Percentiles rank a stretch among this genome's conserved stretches.
phyloP scores from a whole-genome alignment of 768 basidiomycete species.

The Leccinum fibrillosum region DNA sequence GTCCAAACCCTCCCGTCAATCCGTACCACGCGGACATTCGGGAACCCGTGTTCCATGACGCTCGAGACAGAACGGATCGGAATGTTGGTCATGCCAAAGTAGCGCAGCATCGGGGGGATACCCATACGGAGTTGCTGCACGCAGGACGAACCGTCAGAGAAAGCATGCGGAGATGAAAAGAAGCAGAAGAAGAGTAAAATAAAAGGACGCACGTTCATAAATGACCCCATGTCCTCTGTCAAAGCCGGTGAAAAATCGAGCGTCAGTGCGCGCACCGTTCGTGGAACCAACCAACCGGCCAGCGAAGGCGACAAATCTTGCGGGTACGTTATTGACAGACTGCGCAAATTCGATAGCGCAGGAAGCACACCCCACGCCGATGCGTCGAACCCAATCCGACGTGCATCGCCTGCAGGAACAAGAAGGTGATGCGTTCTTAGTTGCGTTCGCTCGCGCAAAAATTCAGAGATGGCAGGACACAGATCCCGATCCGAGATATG shows the following conservation, averaged over 20 bases:
- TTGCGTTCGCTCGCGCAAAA: slow-evolving; percentile 53
- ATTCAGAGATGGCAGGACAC: slow-evolving; percentile 66
- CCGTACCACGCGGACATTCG: slow-evolving; percentile 54
- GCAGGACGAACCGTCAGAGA: neutral
- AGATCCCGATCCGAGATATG: slow-evolving; percentile 57
- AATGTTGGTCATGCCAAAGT: slow-evolving; percentile 53
- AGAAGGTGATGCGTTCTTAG: slow-evolving; percentile 54
- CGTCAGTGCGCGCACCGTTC: slow-evolving; percentile 46
- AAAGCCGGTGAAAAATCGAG: slow-evolving; percentile 38
- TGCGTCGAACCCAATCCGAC: slow-evolving; percentile 63
- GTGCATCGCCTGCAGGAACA: slow-evolving; percentile 42
- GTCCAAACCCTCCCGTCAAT: slow-evolving; percentile 56
- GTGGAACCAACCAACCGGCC: slow-evolving; percentile 69
- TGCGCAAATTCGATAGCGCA: slow-evolving; percentile 46
- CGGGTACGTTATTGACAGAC: slow-evolving; percentile 61
- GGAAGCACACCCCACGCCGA: slow-evolving; percentile 72
- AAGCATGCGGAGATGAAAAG: neutral
- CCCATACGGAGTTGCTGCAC: slow-evolving; percentile 58
- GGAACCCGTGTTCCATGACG: slow-evolving; percentile 59
- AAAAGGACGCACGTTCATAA: slow-evolving; percentile 37
- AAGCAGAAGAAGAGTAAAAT: neutral
- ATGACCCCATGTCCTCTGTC: slow-evolving; percentile 40
- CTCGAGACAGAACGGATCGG: slow-evolving; percentile 38
- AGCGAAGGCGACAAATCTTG: slow-evolving; percentile 59
- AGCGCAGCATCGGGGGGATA: slow-evolving; percentile 50